phyloP scores from a whole-genome alignment of 129 eudicot genomes.

The Saposhnikovia divaricata region DNA sequence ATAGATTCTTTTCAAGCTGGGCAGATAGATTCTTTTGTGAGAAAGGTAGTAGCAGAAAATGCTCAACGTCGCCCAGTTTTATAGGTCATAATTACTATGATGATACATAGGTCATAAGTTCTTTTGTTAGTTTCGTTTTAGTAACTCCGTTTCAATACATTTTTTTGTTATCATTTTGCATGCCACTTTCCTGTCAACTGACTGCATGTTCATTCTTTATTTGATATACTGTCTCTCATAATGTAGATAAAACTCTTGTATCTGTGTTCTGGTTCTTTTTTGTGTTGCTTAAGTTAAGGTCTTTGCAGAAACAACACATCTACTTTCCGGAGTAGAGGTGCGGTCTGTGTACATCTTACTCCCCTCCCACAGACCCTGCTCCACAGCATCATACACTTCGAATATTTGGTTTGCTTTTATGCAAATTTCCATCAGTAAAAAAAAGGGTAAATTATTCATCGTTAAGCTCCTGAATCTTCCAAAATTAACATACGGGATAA shows the following conservation, averaged over 20 bases:
- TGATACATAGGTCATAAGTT: background rate
- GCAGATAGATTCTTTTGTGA: background rate
- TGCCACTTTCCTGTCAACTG: background rate
- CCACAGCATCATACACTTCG: background rate
- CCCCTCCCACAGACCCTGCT: background rate
- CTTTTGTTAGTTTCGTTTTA: background rate
- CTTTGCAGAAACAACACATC: no score
- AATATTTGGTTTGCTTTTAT: background rate
- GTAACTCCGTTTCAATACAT: background rate
- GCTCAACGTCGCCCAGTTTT: background rate
- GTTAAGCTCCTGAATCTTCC: background rate
- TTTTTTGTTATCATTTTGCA: background rate
- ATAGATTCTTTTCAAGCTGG: background rate
- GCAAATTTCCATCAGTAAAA: background rate
- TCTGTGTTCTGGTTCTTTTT: background rate
- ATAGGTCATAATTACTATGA: background rate
- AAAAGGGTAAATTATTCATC: background rate
- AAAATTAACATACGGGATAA: background rate
- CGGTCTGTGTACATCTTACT: background rate
- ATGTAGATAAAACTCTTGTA: no score
- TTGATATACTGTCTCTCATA: background rate
- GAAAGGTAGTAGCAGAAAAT: background rate
- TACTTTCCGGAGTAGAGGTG: no score
- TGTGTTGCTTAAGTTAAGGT: background rate
- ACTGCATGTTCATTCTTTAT: background rate